Base-by-base conservation (phyloP, 148 eudicot genomes). In the Bassia scoparia region DNA sequence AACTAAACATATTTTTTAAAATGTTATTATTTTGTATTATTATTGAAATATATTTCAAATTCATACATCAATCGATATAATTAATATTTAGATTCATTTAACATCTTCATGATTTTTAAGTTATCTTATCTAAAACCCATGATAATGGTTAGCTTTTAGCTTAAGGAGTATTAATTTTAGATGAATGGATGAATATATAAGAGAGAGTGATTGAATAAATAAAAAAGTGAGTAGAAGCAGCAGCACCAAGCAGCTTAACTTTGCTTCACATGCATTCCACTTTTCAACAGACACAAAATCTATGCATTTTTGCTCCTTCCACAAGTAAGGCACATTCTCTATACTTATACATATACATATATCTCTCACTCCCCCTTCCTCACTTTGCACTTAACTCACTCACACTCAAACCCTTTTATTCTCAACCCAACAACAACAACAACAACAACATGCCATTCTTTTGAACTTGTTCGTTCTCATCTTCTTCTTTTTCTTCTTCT, bases 231-330 rank as follows among this genome's bases (percentile, higher is more conserved):
- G 59, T 65, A 17, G 21, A 16, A 17, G 33, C 1, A 67, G 26
- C 2, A 69, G 23, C 30, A 66, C 14, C 63, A 54, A 54, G 49
- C 75, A 84, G 56, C 65, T 69, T 71, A 72, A 59, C 93, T 89
- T 92, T 92, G 80, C 83, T 71, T 88, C 96, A 89, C 97, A 89
- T 89, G 96, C 89, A 82, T 80, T 81, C 86, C 87, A 86, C 91
- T 88, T 88, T 87, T 77, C 50, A 59, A 81, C 68, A 83, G 65
- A 73, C 80, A 87, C 75, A 83, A 85, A 77, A 85, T 74, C 83
- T 77, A 75, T 77, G 74, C 79, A 72, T 70, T 77, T 85, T 82
- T 82, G 77, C 86, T 76, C 85, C 38, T 58, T 77, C 76, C 33
- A 85, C 97, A 92, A 86, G 97, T 70, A 89, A 92, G 89, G 97